A percentile compares a stretch with the other conserved stretches of the same genome.
phyloP scores from a whole-genome alignment of 169 alveolate genomes.

The Neospora caninum region DNA sequence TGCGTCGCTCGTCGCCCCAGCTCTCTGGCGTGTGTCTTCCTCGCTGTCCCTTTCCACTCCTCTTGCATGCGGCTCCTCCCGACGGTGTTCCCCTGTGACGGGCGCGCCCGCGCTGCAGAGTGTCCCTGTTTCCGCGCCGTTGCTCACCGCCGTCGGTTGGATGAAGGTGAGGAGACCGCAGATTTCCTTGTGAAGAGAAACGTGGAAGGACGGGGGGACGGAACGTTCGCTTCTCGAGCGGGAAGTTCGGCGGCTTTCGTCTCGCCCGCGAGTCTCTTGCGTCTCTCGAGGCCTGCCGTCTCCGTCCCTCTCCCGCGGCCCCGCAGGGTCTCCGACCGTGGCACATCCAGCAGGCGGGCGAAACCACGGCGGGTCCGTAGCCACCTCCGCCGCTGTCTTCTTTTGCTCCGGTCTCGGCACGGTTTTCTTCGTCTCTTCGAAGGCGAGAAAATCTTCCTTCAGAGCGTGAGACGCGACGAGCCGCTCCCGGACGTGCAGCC shows the following conservation, averaged over 20 bases:
- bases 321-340: background rate
- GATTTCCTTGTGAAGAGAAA: conserved; percentile 16
- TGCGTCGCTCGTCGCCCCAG: no score
- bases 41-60: no score
- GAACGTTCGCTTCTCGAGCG: background rate
- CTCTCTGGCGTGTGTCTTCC: no score
- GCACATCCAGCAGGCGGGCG: background rate
- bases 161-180: background rate
- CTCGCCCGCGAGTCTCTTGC: background rate
- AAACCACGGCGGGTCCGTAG: conserved; percentile 16
- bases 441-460: background rate
- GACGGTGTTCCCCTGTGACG: no score
- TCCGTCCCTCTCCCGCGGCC: background rate
- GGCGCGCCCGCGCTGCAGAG: no score
- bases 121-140: no score
- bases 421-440: background rate
- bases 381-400: background rate
- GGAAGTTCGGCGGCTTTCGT: background rate
- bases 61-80: no score
- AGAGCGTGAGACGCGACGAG: background rate
- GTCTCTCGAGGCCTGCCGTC: background rate
- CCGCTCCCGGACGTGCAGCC: background rate
- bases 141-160: background rate
- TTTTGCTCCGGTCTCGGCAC: background rate
- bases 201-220: conserved; percentile 21